These are phyloP conservation scores for Avena insularis DNA, from an alignment of 176 grass and related monocot genomes.

Conservation along the genomic window DNA sequence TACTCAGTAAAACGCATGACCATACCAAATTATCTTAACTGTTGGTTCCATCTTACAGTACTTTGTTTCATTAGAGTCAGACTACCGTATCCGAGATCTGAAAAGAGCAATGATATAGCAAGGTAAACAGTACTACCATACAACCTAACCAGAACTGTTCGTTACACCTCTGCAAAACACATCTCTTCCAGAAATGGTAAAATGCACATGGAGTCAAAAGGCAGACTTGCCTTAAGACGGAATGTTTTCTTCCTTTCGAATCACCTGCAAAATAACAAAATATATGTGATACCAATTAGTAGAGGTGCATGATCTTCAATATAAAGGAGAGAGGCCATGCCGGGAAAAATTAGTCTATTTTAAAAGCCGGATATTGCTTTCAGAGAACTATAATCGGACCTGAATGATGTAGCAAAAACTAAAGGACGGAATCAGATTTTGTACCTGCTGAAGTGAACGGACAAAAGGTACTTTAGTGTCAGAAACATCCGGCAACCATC, in stretches of 20 bases:
- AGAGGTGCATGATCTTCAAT: neutral
- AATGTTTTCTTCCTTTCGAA: neutral
- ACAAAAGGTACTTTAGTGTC: neutral
- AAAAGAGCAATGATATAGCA: neutral
- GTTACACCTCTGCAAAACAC: no score
- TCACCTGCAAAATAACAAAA: neutral
- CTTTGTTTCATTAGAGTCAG: neutral
- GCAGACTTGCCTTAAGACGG: no score
- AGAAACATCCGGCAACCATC: neutral
- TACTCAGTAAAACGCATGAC: neutral
- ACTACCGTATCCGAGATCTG: neutral
- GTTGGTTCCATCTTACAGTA: neutral
- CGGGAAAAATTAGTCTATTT: neutral
- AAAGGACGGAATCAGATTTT: neutral
- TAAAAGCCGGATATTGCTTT: neutral
- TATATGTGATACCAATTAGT: neutral
- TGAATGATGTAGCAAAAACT: neutral
- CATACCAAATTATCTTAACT: neutral
- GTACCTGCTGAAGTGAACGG: neutral
- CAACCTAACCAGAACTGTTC: neutral
- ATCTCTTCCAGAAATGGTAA: no score
- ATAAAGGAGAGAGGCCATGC: neutral
- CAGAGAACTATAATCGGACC: neutral
- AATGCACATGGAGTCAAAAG: no score
- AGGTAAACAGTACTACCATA: neutral